Evolutionary conservation across 257 asterid genomes (phyloP).

Genomic region (Capsicum chinense): DNA sequence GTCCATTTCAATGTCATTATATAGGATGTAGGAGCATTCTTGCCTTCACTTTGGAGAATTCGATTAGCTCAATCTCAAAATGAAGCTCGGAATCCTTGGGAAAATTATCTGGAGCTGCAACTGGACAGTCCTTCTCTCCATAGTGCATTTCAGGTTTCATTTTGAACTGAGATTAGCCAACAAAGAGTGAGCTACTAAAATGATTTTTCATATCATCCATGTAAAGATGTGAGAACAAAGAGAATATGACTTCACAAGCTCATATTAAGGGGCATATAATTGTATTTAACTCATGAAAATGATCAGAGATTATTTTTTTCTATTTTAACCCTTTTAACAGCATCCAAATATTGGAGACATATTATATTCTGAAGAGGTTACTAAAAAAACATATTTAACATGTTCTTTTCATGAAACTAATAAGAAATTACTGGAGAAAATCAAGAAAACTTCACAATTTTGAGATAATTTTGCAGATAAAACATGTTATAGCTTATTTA

Average conservation of each 20-base stretch:
- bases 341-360: neutral
- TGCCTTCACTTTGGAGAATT: conserved; percentile 93
- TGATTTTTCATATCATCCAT: neutral
- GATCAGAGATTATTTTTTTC: conserved; percentile 6
- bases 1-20: neutral
- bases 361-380: conserved; percentile 7
- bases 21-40: conserved; percentile 38
- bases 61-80: conserved; percentile 61
- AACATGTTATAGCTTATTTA: neutral
- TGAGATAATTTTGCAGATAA: conserved; percentile 3
- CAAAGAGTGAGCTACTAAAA: neutral
- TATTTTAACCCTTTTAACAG: neutral
- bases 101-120: conserved; percentile 69
- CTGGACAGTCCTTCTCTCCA: conserved; percentile 87
- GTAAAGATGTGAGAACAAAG: conserved; percentile 5
- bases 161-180: conserved; percentile 64
- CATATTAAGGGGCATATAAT: conserved; percentile 18
- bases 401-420: neutral
- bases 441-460: neutral
- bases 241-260: conserved; percentile 19
- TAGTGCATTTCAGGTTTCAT: conserved; percentile 94
- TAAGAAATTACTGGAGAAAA: neutral
- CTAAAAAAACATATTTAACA: neutral
- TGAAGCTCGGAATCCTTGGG: conserved; percentile 95
- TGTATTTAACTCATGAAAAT: neutral